Evolutionary conservation across 768 basidiomycete species (phyloP).

Genomic region (Pleurotus djamor): DNA sequence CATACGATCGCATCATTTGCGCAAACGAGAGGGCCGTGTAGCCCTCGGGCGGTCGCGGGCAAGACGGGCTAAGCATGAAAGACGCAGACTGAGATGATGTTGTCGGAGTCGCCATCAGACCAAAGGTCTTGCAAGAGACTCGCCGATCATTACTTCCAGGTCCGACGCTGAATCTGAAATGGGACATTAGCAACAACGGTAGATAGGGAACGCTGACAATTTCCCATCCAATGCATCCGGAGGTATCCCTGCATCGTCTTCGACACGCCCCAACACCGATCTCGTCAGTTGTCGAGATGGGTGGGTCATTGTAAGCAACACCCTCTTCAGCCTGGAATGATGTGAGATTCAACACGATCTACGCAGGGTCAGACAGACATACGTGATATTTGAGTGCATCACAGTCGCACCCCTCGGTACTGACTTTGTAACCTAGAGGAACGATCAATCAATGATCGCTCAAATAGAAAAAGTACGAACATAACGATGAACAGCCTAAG

Average conservation of each 20-base stretch:
- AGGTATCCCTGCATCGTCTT: not conserved
- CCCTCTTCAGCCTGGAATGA: not conserved
- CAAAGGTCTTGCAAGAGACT: not conserved
- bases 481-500: conserved; percentile 7
- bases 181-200: not conserved
- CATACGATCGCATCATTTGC: not conserved
- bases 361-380: not conserved
- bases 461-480: not conserved
- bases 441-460: not conserved
- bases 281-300: not conserved
- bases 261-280: not conserved
- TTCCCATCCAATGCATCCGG: not conserved
- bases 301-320: not conserved
- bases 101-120: not conserved
- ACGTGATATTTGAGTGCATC: conserved; percentile 6
- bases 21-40: not conserved
- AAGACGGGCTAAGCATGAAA: not conserved
- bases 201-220: not conserved
- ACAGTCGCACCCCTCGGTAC: conserved; percentile 7
- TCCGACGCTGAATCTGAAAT: not conserved
- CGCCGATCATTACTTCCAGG: not conserved
- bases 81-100: not conserved
- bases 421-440: not conserved
- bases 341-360: too few species aligned
- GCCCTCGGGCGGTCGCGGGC: not conserved